Percentiles rank a stretch among this genome's conserved stretches.
phyloP scores from a whole-genome alignment of 306 rosid genomes.

The Vigna reflexopilosa region DNA sequence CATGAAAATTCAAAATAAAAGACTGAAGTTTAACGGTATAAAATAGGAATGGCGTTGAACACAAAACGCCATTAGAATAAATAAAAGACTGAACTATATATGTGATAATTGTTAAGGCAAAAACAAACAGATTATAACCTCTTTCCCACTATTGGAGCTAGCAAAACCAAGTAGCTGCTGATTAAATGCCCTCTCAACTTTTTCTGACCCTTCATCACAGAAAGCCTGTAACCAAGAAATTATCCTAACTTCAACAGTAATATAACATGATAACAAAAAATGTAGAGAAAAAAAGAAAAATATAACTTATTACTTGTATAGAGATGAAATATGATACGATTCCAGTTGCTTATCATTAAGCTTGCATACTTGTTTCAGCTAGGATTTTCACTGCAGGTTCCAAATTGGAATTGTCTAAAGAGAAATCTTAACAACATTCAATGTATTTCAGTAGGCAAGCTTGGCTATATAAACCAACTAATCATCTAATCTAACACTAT shows the following conservation, averaged over 20 bases:
- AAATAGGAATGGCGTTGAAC: conserved; percentile 16
- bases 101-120: conserved; percentile 17
- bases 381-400: not conserved
- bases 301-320: not conserved
- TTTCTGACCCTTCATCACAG: conserved; percentile 73
- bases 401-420: not conserved
- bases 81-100: not conserved
- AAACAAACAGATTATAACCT: conserved; percentile 62
- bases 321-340: conserved; percentile 4
- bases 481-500: not conserved
- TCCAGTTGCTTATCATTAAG: not conserved
- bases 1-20: too few relatives aligned
- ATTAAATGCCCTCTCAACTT: conserved; percentile 81
- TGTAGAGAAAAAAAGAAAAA: not conserved
- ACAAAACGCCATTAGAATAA: conserved; percentile 23
- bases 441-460: not conserved
- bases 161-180: conserved; percentile 73
- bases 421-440: conserved; percentile 5
- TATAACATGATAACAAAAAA: conserved; percentile 18
- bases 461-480: conserved; percentile 14
- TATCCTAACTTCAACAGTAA: conserved; percentile 35
- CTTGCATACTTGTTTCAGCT: not conserved
- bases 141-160: conserved; percentile 64
- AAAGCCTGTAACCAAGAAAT: conserved; percentile 64
- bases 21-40: not conserved